phyloP scores from a whole-genome alignment of 2,329 filamentous ascomycete species.

The Cryphonectria radicalis region DNA sequence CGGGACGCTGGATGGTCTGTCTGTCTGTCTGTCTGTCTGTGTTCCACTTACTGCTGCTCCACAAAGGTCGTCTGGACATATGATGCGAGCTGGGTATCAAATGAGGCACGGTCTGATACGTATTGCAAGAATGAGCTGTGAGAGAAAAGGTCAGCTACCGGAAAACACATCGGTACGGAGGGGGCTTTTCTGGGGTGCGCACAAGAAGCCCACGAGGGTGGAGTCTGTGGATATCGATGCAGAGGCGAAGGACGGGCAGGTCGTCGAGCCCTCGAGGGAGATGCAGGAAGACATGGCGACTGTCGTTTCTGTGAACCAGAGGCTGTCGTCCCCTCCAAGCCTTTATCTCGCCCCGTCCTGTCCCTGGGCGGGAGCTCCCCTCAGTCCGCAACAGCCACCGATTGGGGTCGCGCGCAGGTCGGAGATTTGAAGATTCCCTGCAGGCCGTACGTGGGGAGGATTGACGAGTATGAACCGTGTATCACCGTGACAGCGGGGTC shows the following conservation, averaged over 20 bases:
- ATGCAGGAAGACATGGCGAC: slow-evolving; percentile 46
- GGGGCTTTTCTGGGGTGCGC: slow-evolving; percentile 36
- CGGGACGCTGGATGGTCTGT: neutral
- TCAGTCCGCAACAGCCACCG: neutral
- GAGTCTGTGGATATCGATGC: slow-evolving; percentile 65
- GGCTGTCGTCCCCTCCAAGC: slow-evolving; percentile 18
- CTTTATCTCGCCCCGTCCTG: slow-evolving; percentile 17
- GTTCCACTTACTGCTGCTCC: slow-evolving; percentile 68
- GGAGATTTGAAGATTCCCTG: neutral
- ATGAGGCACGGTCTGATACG: slow-evolving; percentile 75
- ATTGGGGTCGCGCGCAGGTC: slow-evolving; percentile 5
- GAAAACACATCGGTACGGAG: no score
- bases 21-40: neutral
- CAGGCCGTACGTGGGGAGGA: neutral
- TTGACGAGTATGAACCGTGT: slow-evolving; percentile 14
- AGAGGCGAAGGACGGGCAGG: slow-evolving; percentile 65
- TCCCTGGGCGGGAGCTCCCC: slow-evolving; percentile 6
- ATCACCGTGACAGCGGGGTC: slow-evolving; percentile 30
- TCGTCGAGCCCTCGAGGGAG: slow-evolving; percentile 62
- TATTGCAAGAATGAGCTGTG: slow-evolving; percentile 85
- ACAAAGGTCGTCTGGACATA: slow-evolving; percentile 80
- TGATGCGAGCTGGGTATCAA: slow-evolving; percentile 73
- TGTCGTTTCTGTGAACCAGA: slow-evolving; percentile 39
- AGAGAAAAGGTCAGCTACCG: slow-evolving; percentile 15
- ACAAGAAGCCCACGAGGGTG: slow-evolving; percentile 60